Conservation (phyloP, 257 asterid species). For the Anisodus tanguticus region DNA sequence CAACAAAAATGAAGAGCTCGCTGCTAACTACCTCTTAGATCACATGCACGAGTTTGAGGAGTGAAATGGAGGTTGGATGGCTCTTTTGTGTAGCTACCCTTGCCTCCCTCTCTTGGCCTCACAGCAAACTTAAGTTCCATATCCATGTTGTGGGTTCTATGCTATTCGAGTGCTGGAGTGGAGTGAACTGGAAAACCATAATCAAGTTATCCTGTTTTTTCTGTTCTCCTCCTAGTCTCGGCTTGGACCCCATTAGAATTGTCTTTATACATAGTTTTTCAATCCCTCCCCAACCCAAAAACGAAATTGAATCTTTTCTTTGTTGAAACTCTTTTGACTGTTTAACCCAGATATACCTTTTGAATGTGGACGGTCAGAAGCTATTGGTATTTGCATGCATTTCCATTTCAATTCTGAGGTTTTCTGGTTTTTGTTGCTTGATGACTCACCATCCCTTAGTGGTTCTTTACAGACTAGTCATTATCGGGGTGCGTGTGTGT, state of each 20-base stretch:
- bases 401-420: neutral
- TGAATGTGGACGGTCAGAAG: neutral
- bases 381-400: conserved; percentile 20
- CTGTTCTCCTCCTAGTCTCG: neutral
- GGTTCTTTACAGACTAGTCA: no score
- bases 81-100: conserved; percentile 12
- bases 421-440: neutral
- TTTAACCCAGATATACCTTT: neutral
- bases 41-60: conserved; percentile 82
- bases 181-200: conserved; percentile 26
- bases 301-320: neutral
- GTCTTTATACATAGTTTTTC: conserved; percentile 7
- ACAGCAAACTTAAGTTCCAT: neutral
- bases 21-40: conserved; percentile 94
- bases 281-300: neutral
- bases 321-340: neutral
- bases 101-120: neutral
- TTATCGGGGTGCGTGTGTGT: no score
- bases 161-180: conserved; percentile 26
- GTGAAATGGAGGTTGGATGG: conserved; percentile 36
- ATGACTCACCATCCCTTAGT: neutral
- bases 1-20: conserved; percentile 91
- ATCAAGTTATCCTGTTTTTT: conserved; percentile 23
- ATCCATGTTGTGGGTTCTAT: neutral
- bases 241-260: neutral